Percentiles rank a stretch among this genome's conserved stretches.
phyloP scores from a whole-genome alignment of 306 rosid genomes.

The Rosa chinensis region DNA sequence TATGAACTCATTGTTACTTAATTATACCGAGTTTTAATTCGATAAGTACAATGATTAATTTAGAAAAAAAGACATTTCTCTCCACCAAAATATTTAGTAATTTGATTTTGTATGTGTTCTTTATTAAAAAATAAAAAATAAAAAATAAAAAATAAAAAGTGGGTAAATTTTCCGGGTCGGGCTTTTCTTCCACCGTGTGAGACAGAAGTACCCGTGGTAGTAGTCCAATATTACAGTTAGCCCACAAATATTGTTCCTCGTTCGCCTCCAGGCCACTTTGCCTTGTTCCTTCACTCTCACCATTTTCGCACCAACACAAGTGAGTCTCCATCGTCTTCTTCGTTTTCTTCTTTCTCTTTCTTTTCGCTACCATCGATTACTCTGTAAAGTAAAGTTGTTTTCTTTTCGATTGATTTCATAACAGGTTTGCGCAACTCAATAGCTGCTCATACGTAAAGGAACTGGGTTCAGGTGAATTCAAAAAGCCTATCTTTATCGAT shows the following conservation, averaged over 20 bases:
- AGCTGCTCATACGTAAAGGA: background rate
- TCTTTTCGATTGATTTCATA: background rate
- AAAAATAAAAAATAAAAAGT: no score
- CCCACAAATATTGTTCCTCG: background rate
- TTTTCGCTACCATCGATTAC: background rate
- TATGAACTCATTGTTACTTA: no score
- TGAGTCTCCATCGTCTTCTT: background rate
- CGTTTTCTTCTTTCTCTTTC: background rate
- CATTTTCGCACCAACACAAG: background rate
- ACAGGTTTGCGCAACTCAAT: background rate
- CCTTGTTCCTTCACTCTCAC: background rate
- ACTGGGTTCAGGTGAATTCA: background rate
- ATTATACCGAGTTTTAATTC: no score
- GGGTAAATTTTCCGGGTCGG: background rate
- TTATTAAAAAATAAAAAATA: no score
- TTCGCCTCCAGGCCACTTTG: conserved; percentile 4
- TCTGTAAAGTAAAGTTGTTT: background rate
- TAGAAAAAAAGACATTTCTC: no score
- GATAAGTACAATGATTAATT: no score
- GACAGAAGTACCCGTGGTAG: background rate
- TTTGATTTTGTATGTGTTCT: no score
- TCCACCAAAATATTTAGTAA: no score
- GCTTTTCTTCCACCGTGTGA: background rate
- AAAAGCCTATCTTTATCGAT: background rate
- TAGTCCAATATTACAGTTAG: background rate